Evolutionary conservation across 2,329 filamentous ascomycete genomes (phyloP).

Genomic region (Fusarium veterinarium): DNA sequence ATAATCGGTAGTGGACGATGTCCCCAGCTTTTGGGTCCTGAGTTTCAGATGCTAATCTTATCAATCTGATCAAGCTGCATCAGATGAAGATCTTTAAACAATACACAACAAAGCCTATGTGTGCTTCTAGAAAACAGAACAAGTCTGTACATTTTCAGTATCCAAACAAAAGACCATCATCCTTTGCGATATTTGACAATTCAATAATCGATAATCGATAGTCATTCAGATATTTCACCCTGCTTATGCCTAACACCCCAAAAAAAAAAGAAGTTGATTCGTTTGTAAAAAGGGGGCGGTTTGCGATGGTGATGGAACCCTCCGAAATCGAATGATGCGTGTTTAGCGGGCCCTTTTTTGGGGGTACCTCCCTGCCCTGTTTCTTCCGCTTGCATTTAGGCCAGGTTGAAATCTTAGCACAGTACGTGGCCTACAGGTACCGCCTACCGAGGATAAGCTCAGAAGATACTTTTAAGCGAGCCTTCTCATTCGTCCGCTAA

Average conservation of each 20-base stretch:
- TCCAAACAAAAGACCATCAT: background rate
- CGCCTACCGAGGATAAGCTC: background rate
- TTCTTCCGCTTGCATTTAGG: slow-evolving; percentile 36
- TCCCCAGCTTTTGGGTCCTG: slow-evolving; percentile 24
- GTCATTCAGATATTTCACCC: background rate
- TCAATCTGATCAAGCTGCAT: slow-evolving; percentile 47
- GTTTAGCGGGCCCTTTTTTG: slow-evolving; percentile 23
- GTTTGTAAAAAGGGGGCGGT: slow-evolving; percentile 21
- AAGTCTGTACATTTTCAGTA: background rate
- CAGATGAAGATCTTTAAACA: slow-evolving; percentile 33
- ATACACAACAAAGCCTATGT: background rate
- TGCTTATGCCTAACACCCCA: background rate
- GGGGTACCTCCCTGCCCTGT: slow-evolving; percentile 38
- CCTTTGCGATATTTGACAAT: too few relatives aligned
- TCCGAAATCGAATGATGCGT: slow-evolving; percentile 46
- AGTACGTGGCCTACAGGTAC: slow-evolving; percentile 11
- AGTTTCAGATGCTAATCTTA: slow-evolving; percentile 41
- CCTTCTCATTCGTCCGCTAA: slow-evolving; percentile 21
- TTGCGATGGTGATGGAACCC: slow-evolving; percentile 37
- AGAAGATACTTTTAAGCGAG: slow-evolving; percentile 27
- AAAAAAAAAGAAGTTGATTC: background rate
- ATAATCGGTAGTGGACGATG: slow-evolving; percentile 21
- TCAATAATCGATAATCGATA: background rate
- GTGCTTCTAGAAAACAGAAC: background rate
- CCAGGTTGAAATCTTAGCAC: slow-evolving; percentile 27